These are phyloP conservation scores for Penicillium cosmopolitanum DNA, from an alignment of 495 filamentous ascomycete species.

Conservation along the genomic window DNA sequence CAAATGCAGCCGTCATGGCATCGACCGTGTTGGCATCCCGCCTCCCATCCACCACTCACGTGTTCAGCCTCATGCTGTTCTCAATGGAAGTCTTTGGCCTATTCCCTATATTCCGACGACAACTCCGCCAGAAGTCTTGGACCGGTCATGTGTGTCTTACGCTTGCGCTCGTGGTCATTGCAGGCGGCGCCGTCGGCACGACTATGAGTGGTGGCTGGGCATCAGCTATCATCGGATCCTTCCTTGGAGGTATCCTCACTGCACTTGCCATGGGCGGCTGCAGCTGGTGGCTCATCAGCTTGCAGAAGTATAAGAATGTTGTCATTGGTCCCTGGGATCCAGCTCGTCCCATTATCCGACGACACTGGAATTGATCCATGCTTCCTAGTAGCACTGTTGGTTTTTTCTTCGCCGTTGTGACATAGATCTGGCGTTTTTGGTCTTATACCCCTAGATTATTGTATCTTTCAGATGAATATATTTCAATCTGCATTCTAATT, in stretches of 20 bases:
- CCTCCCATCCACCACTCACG: constrained; percentile 85
- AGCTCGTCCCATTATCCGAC: constrained; percentile 76
- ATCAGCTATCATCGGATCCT: constrained; percentile 68
- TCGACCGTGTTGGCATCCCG: constrained; percentile 89
- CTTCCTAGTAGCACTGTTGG: background rate
- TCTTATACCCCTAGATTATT: constrained; percentile 35
- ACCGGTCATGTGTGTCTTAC: constrained; percentile 80
- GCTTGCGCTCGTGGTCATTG: constrained; percentile 74
- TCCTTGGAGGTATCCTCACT: constrained; percentile 71
- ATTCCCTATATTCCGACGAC: constrained; percentile 91
- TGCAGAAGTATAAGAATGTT: constrained; percentile 99
- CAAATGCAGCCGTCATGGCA: constrained; percentile 94
- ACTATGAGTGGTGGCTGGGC: constrained; percentile 74
- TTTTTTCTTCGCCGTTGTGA: constrained; percentile 14
- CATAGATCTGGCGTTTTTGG: constrained; percentile 24
- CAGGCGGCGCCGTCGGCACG: constrained; percentile 77
- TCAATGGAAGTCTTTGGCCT: constrained; percentile 96
- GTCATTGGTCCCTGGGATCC: constrained; percentile 98
- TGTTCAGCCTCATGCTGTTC: constrained; percentile 94
- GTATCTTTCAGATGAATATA: constrained; percentile 7
- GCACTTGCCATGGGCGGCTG: constrained; percentile 86
- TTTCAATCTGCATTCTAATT: background rate
- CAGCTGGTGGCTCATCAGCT: constrained; percentile 95
- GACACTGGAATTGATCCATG: constrained; percentile 56
- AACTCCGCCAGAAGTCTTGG: constrained; percentile 83